These are phyloP conservation scores for Cercophora samala DNA, from an alignment of 495 filamentous ascomycete genomes.

Conservation along the genomic window DNA sequence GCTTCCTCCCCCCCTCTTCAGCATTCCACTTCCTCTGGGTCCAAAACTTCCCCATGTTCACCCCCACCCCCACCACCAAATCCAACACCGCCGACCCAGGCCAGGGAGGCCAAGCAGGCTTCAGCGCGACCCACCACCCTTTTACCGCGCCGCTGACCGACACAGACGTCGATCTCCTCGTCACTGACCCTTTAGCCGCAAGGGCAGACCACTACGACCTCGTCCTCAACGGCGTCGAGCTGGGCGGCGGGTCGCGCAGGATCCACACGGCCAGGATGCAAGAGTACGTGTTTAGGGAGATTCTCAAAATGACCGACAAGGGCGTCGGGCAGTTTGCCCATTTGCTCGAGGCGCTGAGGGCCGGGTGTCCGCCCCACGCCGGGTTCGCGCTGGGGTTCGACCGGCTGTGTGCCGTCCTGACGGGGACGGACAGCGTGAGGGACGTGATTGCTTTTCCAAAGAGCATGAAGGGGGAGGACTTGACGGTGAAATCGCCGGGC, in stretches of 20 bases:
- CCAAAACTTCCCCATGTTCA: conserved; percentile 86
- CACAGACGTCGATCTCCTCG: conserved; percentile 70
- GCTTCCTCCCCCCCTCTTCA: conserved; percentile 49
- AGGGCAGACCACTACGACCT: conserved; percentile 88
- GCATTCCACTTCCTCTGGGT: conserved; percentile 81
- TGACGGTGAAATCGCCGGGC: conserved; percentile 71
- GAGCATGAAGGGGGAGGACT: conserved; percentile 78
- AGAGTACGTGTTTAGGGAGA: conserved; percentile 75
- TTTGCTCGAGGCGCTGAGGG: conserved; percentile 72
- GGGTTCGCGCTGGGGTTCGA: conserved; percentile 93
- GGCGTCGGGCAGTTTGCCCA: conserved; percentile 76
- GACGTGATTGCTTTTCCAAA: conserved; percentile 99
- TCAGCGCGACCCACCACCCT: conserved; percentile 90
- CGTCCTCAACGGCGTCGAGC: conserved; percentile 90
- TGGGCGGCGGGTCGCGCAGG: conserved; percentile 88
- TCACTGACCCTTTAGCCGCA: conserved; percentile 65
- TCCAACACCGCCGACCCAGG: conserved; percentile 68
- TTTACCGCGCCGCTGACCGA: conserved; percentile 82
- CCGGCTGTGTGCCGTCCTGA: conserved; percentile 76
- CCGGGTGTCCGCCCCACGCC: conserved; percentile 96
- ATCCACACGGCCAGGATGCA: conserved; percentile 86
- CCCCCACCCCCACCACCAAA: conserved; percentile 60
- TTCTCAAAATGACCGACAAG: conserved; percentile 63
- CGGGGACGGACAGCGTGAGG: conserved; percentile 67
- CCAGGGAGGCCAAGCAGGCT: conserved; percentile 73